phyloP scores from a whole-genome alignment of 306 rosid species.

The Quercus alba region DNA sequence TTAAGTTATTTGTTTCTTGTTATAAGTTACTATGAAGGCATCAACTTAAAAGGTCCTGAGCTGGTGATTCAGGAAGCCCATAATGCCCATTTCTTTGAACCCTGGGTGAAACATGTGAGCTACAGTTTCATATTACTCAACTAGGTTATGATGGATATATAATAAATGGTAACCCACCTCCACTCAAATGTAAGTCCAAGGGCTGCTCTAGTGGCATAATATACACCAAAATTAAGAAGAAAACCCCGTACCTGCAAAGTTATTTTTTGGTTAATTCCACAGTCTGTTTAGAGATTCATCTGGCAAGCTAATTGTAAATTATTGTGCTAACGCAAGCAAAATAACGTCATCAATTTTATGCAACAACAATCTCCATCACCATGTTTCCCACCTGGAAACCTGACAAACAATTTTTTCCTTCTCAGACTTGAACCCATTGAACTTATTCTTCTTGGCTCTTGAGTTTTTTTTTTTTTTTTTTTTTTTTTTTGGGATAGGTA shows the following conservation, averaged over 20 bases:
- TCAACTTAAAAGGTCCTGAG: neutral
- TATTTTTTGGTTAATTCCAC: conserved; percentile 5
- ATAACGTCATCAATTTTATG: neutral
- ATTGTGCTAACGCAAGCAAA: neutral
- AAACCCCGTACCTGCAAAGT: conserved; percentile 87
- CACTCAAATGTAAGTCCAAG: conserved; percentile 91
- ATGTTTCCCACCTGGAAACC: neutral
- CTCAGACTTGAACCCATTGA: neutral
- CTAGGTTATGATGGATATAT: conserved; percentile 8
- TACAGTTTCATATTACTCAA: conserved; percentile 15
- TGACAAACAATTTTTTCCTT: neutral
- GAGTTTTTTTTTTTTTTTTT: neutral
- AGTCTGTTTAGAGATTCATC: neutral
- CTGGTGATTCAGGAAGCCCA: neutral
- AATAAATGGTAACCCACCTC: conserved; percentile 60
- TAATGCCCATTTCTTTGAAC: neutral
- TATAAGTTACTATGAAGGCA: neutral
- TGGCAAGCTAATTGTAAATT: conserved; percentile 1
- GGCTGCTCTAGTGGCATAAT: conserved; percentile 93
- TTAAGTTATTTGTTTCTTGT: neutral
- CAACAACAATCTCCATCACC: neutral
- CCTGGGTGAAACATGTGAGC: neutral
- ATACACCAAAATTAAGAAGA: conserved; percentile 94
- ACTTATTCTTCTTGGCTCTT: neutral
- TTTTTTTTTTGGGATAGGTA: no score